Base-by-base conservation (phyloP, 2,329 filamentous ascomycete genomes). In the Helicocarpus griseus region DNA sequence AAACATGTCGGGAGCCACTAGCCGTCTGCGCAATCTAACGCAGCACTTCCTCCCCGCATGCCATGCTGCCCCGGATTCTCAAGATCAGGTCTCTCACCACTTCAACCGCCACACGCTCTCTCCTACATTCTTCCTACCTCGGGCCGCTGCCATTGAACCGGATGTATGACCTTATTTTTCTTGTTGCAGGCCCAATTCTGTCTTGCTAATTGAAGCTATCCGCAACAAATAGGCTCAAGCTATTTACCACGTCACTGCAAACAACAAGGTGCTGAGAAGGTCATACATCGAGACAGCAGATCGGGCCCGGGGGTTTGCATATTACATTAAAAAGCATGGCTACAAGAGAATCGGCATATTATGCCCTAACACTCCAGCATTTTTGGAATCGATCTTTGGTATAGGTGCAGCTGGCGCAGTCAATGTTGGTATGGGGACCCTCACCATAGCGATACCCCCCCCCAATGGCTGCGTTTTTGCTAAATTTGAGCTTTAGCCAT, bases 341-440 rank as follows among this genome's bases (percentile, higher is more conserved):
- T 82, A 81, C 62, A 85, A 81, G 61, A 79, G 87, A 54, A 86
- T 97, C 5, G 93, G 93, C 5, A 84, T 98, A 45, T 75, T 98
- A 9, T 84, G 83, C 7, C 87, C 93, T 2, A 98, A 98, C 66
- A 98, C 93, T 1, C 93, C 93, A 0, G 90, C 90, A 0, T 97
- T 97, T 61, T 75, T 98, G 26, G 91, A 97, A 70, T 80, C 83
- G 5, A 87, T 95, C 55, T 98, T 88, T 63, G 93, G 87, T 1
- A 85, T 96, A 59, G 84, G 83, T 0, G 90, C 87, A 1, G 87
- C 87, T 0, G 89, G 89, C 1, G 87, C 77, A 6, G 80, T 94
- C 22, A 82, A 89, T 55, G 86, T 95, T 49, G 77, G 76, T 75
- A 64, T 54, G 71, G 54, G 17, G 2, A 35, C n/a, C 9, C 4